Conservation (phyloP, 371 early-diverging fungal species). For the Actinomucor elegans region DNA sequence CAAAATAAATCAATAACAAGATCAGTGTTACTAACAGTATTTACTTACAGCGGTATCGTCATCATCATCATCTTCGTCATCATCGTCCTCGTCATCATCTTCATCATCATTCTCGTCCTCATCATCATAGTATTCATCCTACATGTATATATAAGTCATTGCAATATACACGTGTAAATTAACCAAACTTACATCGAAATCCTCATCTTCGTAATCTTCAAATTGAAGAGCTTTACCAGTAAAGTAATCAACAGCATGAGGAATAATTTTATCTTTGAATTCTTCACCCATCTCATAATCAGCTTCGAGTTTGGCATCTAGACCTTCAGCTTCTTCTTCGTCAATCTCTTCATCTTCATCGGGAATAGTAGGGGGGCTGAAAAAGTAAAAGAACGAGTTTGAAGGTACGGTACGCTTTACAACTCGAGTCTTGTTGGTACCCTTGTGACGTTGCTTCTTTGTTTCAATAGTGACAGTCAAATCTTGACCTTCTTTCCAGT, state of each 20-base stretch:
- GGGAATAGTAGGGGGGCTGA: constrained; percentile 79
- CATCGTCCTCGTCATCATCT: constrained; percentile 53
- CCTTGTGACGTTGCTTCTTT: constrained; percentile 98
- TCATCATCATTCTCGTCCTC: constrained; percentile 56
- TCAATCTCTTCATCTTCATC: constrained; percentile 71
- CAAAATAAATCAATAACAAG: constrained; percentile 1
- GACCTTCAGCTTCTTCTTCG: constrained; percentile 74
- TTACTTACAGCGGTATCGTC: constrained; percentile 61
- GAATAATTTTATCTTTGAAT: constrained; percentile 94
- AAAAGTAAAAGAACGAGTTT: constrained; percentile 95
- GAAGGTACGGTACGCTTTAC: constrained; percentile 93
- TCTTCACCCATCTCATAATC: constrained; percentile 96
- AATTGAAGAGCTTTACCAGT: constrained; percentile 93
- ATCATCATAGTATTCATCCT: constrained; percentile 68
- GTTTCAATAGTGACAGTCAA: constrained; percentile 88
- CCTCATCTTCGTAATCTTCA: constrained; percentile 69
- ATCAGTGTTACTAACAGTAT: background rate
- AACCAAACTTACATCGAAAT: constrained; percentile 62
- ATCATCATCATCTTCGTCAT: constrained; percentile 55
- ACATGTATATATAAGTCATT: constrained; percentile 3
- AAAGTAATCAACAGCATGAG: constrained; percentile 97
- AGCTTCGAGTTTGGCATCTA: constrained; percentile 81
- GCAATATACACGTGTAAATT: constrained; percentile 23
- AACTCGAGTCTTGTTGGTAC: constrained; percentile 96
- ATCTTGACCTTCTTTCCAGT: constrained; percentile 96